Evolutionary conservation across 305 asterid genomes (phyloP).

Genomic region (Andrographis paniculata): DNA sequence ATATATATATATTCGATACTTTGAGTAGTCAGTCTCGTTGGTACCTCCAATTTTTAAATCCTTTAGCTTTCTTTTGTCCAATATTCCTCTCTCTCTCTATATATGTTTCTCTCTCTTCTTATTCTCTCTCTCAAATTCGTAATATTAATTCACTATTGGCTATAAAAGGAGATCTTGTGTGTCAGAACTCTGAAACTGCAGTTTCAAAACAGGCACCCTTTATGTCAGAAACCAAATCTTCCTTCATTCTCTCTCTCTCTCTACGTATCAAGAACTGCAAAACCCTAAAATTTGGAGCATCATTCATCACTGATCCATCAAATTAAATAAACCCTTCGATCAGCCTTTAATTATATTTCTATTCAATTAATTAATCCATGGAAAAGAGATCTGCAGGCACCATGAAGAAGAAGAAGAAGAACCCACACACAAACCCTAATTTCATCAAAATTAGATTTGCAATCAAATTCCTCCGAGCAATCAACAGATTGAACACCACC

Average conservation of each 20-base stretch:
- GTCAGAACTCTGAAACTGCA: slow-evolving; percentile 40
- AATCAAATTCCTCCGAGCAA: slow-evolving; percentile 33
- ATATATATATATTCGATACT: too few relatives aligned
- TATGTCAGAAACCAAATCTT: slow-evolving; percentile 64
- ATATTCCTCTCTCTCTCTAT: slow-evolving; percentile 16
- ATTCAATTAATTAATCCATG: neutral
- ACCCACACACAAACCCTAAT: slow-evolving; percentile 18
- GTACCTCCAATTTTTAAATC: too few relatives aligned
- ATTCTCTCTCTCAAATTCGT: slow-evolving; percentile 18
- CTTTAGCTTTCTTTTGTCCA: slow-evolving; percentile 9
- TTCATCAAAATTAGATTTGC: slow-evolving; percentile 51
- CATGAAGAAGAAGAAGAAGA: slow-evolving; percentile 24
- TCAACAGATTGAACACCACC: slow-evolving; percentile 37
- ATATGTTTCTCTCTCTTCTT: slow-evolving; percentile 6
- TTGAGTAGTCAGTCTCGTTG: too few relatives aligned
- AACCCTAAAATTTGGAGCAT: slow-evolving; percentile 36
- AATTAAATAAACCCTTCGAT: too few relatives aligned
- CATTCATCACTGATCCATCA: neutral
- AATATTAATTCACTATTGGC: slow-evolving; percentile 9
- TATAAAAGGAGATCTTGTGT: slow-evolving; percentile 44
- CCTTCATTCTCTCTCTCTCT: slow-evolving; percentile 11
- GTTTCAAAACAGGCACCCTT: slow-evolving; percentile 34
- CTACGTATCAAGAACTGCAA: neutral
- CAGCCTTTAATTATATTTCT: neutral
- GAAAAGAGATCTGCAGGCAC: neutral